Evolutionary conservation across 2,329 filamentous ascomycete genomes (phyloP), one percentile per base, ranked within the genome.

Genomic region (Elsinoe australis): DNA sequence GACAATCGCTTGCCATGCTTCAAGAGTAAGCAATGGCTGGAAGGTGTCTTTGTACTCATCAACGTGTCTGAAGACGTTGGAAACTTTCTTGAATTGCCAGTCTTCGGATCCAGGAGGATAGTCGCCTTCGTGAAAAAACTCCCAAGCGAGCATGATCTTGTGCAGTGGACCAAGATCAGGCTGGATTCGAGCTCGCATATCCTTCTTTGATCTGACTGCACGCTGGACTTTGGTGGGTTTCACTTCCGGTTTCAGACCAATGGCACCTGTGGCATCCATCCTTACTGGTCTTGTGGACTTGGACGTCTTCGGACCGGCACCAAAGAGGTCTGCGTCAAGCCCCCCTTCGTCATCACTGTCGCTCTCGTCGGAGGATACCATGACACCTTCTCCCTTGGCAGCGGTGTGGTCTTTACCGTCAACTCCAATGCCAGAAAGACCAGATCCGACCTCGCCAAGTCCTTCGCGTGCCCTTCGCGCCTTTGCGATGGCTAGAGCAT

Each of bases 1-100:
- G 44, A 94, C 82, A 62, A 98, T 92, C 3, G 86, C 85, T 61
- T 94, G 85, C 92, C 92, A 98, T 22, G 90, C 90, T 70, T 98
- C 92, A 19, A 94, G 83, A 22, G 92, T 80, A 26, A 98, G 74
- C 17, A 98, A 73, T 4, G 90, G 89, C 55, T 94, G 82, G 65
- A 98, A 98, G 0, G 88, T 95, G 51, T 79, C 75, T 62, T 94
- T 86, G 62, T 98, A 98, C 42, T 85, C 81, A 34, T 70, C 69
- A 0, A 88, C 85, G 56, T 87, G 82, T 21, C 72, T 65, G 66
- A 95, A 98, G 0, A 79, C 79, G 52, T 86, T 83, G 4, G 83
- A 81, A 8, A 98, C 90, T 47, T 79, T 73, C 38, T 75, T 79
- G 60, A 90, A 94, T 35, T 79, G 74, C 39, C 82, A 80, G 12